phyloP scores from a whole-genome alignment of 2,329 filamentous ascomycete species.

The Cladophialophora chaetospira region DNA sequence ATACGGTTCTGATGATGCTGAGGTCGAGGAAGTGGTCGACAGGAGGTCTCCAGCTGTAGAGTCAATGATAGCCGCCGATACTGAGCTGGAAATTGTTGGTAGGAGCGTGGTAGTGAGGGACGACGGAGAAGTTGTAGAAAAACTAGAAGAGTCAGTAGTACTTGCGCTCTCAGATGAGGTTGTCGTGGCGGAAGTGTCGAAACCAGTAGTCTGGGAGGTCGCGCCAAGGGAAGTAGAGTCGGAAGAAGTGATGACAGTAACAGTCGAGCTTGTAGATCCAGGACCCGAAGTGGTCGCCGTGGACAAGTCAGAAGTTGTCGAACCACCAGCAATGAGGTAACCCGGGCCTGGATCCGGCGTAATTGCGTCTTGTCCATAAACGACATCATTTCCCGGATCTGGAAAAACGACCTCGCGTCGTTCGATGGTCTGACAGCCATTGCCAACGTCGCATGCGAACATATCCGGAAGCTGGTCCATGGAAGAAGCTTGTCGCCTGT shows the following conservation, averaged over 20 bases:
- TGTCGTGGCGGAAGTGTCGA: too few relatives aligned
- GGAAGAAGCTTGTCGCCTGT: conserved; percentile 20
- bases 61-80: background rate
- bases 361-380: conserved; percentile 37
- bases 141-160: background rate
- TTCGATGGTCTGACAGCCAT: conserved; percentile 62
- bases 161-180: background rate
- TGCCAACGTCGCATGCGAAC: conserved; percentile 69
- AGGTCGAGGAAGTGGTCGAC: background rate
- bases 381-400: conserved; percentile 61
- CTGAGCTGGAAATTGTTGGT: background rate
- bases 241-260: background rate
- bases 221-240: background rate
- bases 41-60: too few relatives aligned
- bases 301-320: conserved; percentile 8
- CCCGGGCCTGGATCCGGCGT: conserved; percentile 23
- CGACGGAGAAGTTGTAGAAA: background rate
- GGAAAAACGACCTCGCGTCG: conserved; percentile 65
- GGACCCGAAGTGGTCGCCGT: background rate
- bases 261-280: background rate
- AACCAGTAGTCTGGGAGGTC: too few relatives aligned
- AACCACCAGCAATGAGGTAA: conserved; percentile 9
- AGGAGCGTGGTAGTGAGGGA: background rate
- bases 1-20: background rate
- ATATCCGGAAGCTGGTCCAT: conserved; percentile 65